Base-by-base conservation (phyloP, 2,329 filamentous ascomycete genomes). In the Fusarium duplospermum region DNA sequence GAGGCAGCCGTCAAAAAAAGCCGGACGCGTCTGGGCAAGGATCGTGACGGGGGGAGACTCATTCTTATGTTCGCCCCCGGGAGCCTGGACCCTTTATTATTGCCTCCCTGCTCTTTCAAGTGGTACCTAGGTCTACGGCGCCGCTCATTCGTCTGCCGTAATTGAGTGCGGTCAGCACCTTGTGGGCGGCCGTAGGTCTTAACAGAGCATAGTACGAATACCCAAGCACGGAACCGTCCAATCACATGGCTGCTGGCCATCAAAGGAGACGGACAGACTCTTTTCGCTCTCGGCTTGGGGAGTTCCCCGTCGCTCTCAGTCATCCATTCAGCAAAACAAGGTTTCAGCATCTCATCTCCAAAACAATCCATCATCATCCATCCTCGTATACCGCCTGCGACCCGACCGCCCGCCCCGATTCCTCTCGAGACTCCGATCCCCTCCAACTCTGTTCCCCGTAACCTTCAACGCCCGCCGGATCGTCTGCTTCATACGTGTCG, bases 291-390 rank as follows among this genome's bases (percentile, higher is more conserved):
- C 65, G 61, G 67, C 69, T 65, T 75, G 60, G 69, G 69, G 45
- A 65, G 62, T 74, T 66, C 70, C 72, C 75, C 74, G 64, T 76
- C 74, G 71, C 69, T 61, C 59, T 72, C 73, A 73, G 66, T 75
- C 60, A 56, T 71, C 63, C 65, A 57, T 61, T 64, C 64, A 63
- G 70, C 61, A 71, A 77, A 78, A 69, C 77, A 78, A 77, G 74
- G 70, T 75, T 70, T 67, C 70, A 75, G 58, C 67, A 65, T 73
- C 64, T 64, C 62, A 71, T 62, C 57, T 70, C 65, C 56, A 71
- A 75, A 66, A 62, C 60, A 68, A 73, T 59, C 58, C 50, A 68
- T 67, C 62, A 54, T 66, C 71, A 64, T 65, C 52, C 67, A 69
- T 71, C 74, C 68, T 68, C 64, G 66, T 61, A 45, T 67, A 76